Evolutionary conservation across 2,329 filamentous ascomycete genomes (phyloP).

Genomic region (Calonectria fujianensis): DNA sequence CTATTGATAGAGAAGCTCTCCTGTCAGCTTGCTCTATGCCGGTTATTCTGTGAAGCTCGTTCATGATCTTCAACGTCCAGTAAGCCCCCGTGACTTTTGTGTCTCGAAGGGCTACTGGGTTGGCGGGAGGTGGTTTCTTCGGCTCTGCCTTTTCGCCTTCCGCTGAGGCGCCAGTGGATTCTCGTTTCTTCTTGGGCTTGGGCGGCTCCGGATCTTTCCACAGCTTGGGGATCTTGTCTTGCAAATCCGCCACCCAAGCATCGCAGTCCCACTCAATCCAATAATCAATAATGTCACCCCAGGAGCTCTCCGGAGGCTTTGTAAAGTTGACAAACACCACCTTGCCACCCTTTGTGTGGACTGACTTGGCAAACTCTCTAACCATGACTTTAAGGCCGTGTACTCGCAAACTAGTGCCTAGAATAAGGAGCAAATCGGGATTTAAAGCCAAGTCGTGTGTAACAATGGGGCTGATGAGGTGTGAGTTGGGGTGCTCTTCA

Average conservation of each 20-base stretch:
- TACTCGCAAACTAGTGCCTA: conserved; percentile 82
- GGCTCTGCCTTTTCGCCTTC: conserved; percentile 54
- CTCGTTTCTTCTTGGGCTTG: conserved; percentile 63
- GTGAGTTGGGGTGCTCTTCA: conserved; percentile 81
- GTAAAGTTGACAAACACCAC: conserved; percentile 85
- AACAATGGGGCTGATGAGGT: conserved; percentile 80
- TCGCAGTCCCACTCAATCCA: conserved; percentile 87
- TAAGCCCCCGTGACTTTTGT: conserved; percentile 68
- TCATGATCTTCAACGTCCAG: conserved; percentile 65
- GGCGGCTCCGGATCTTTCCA: conserved; percentile 73
- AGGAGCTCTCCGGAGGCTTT: conserved; percentile 81
- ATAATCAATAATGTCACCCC: conserved; percentile 84
- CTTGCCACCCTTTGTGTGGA: conserved; percentile 80
- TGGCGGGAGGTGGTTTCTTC: conserved; percentile 59
- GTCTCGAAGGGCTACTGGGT: conserved; percentile 67
- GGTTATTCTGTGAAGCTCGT: conserved; percentile 62
- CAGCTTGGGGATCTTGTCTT: conserved; percentile 73
- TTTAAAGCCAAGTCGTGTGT: conserved; percentile 79
- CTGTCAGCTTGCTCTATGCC: conserved; percentile 47
- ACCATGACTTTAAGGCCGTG: conserved; percentile 83
- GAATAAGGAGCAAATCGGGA: conserved; percentile 81
- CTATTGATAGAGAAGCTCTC: conserved; percentile 45
- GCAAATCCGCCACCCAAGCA: conserved; percentile 80
- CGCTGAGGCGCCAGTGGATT: conserved; percentile 51
- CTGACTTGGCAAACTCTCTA: conserved; percentile 81